Evolutionary conservation across 345 rosid genomes (phyloP).

Genomic region (Erodium maritimum): DNA sequence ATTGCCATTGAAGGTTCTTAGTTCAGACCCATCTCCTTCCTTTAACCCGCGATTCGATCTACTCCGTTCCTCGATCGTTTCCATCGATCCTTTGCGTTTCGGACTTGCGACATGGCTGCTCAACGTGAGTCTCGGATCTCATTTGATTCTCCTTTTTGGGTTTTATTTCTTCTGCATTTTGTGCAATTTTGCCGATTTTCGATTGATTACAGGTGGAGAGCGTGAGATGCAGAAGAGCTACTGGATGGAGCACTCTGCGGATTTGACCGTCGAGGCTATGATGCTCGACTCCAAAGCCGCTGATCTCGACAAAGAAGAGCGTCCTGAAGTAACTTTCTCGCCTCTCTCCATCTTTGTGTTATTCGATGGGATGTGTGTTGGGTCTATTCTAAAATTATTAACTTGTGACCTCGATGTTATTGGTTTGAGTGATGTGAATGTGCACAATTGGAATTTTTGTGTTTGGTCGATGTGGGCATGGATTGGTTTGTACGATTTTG

Average conservation of each 20-base stretch:
- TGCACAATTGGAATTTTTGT: too few species aligned
- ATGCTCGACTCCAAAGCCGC: constrained; percentile 91
- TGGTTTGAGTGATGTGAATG: too few species aligned
- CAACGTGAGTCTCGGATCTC: constrained; percentile 18
- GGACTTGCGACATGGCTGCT: constrained; percentile 30
- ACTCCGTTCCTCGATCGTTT: not conserved
- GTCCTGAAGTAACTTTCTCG: constrained; percentile 52
- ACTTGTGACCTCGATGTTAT: too few species aligned
- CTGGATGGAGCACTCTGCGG: constrained; percentile 70
- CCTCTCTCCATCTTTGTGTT: not conserved
- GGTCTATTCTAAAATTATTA: not conserved
- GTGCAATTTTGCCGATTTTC: not conserved
- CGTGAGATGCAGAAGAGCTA: constrained; percentile 66
- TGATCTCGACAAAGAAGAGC: constrained; percentile 95
- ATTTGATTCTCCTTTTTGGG: not conserved
- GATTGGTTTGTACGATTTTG: too few species aligned
- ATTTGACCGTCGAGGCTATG: constrained; percentile 79
- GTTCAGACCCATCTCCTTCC: not conserved
- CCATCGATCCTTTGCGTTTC: too few species aligned
- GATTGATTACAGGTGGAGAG: constrained; percentile 38
- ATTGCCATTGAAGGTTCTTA: constrained; percentile 64
- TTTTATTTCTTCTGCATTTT: not conserved
- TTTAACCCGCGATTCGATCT: not conserved
- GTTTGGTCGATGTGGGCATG: too few species aligned
- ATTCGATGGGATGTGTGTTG: not conserved